phyloP scores from a whole-genome alignment of 1,284 basidiomycete genomes.

The Agaricales sp. region DNA sequence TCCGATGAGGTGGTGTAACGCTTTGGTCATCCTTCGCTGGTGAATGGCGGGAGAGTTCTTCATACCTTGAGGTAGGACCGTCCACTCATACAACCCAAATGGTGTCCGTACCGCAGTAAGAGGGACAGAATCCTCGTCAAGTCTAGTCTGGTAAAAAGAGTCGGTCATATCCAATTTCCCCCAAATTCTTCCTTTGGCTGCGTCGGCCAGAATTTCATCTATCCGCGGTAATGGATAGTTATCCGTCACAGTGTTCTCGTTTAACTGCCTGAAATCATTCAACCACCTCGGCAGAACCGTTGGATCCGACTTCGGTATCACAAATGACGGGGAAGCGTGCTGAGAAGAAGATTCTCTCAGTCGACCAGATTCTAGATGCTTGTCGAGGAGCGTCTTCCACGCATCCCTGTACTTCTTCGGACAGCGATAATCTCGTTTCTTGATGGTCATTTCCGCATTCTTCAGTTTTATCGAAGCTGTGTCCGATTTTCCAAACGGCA shows the following conservation, averaged over 20 bases:
- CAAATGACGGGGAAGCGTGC: constrained; percentile 19
- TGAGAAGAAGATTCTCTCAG: constrained; percentile 17
- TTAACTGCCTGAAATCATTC: constrained; percentile 23
- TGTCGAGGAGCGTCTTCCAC: constrained; percentile 18
- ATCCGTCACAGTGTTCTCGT: constrained; percentile 23
- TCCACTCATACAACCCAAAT: constrained; percentile 23
- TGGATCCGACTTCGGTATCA: constrained; percentile 24
- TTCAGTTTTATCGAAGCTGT: constrained; percentile 16
- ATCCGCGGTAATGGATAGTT: constrained; percentile 21
- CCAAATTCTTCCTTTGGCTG: constrained; percentile 18
- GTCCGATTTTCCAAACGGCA: constrained; percentile 17
- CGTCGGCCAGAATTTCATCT: constrained; percentile 18
- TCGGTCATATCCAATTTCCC: constrained; percentile 28
- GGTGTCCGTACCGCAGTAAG: constrained; percentile 21
- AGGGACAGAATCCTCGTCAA: no score
- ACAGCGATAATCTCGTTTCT: constrained; percentile 13
- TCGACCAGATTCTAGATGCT: constrained; percentile 18
- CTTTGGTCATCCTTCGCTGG: neutral
- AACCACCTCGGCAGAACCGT: constrained; percentile 22
- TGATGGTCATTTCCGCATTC: constrained; percentile 14
- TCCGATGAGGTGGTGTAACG: constrained; percentile 13
- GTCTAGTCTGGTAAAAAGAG: constrained; percentile 19
- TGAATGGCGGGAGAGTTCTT: constrained; percentile 18
- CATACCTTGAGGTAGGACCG: constrained; percentile 24
- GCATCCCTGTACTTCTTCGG: constrained; percentile 18